Evolutionary conservation across 1,139 yeast species (phyloP).

Genomic region (Pichia terricola): DNA sequence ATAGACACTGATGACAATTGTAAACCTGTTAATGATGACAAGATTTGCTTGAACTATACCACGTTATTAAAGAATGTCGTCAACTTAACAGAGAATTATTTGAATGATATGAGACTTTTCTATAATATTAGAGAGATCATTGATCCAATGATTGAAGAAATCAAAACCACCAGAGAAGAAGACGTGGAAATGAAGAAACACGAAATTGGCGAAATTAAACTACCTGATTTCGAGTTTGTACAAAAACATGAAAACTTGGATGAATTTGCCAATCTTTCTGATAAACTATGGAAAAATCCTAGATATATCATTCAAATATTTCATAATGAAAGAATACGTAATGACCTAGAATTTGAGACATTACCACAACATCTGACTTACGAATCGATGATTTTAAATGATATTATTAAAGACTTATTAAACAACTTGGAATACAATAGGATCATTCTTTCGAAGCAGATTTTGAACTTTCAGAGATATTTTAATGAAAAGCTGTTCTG

Average conservation of each 20-base stretch:
- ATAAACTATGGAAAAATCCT: conserved; percentile 45
- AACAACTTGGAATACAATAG: conserved; percentile 82
- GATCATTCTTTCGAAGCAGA: conserved; percentile 76
- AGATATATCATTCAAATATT: conserved; percentile 61
- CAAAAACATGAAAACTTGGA: conserved; percentile 21
- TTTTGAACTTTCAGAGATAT: conserved; percentile 65
- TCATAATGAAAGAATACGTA: conserved; percentile 27
- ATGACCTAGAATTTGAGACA: conserved; percentile 44
- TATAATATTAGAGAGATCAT: conserved; percentile 14
- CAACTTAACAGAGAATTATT: conserved; percentile 5
- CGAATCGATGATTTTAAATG: conserved; percentile 59
- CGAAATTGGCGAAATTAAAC: conserved; percentile 35
- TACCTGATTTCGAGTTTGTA: conserved; percentile 38
- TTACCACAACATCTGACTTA: conserved; percentile 61
- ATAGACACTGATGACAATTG: conserved; percentile 1
- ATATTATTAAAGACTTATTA: conserved; percentile 64
- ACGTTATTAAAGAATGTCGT: conserved; percentile 2
- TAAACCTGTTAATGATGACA: conserved; percentile 1
- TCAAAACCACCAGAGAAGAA: conserved; percentile 8
- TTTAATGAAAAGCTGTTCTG: conserved; percentile 67
- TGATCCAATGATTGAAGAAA: conserved; percentile 10
- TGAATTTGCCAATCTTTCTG: conserved; percentile 26
- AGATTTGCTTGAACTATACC: neutral
- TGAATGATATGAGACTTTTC: conserved; percentile 21
- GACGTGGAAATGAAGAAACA: conserved; percentile 24